A percentile compares a stretch with the other conserved stretches of the same genome.
These are phyloP conservation scores for Straminergon stramineum DNA, from an alignment of 225 moss, liverwort and hornwort genomes.

Conservation along the genomic window DNA sequence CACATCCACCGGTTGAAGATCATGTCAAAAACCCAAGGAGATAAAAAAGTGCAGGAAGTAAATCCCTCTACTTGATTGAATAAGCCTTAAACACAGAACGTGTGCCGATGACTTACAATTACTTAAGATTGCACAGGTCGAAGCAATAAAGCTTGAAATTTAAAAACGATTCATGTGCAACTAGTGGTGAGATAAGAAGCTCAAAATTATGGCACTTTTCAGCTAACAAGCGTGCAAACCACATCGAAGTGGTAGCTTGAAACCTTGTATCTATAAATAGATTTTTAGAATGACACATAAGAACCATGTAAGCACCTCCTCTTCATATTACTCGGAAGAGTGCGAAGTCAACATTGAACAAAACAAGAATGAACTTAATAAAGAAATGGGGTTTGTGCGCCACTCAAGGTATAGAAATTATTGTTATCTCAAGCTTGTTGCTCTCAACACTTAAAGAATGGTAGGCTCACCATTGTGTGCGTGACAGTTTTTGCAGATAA, in stretches of 20 bases:
- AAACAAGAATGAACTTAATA: neutral
- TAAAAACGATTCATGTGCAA: neutral
- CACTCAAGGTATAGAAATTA: neutral
- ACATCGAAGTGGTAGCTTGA: neutral
- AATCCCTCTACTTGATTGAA: neutral
- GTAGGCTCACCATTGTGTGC: constrained; percentile 74
- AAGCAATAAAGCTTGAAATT: neutral
- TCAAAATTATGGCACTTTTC: neutral
- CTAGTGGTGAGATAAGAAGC: neutral
- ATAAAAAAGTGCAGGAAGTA: neutral
- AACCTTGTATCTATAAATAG: neutral
- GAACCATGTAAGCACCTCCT: neutral
- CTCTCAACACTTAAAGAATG: neutral
- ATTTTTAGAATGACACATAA: neutral
- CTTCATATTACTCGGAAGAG: neutral
- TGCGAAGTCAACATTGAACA: neutral
- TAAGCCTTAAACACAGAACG: neutral
- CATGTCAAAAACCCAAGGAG: neutral
- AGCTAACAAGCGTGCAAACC: neutral
- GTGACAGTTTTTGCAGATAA: constrained; percentile 82
- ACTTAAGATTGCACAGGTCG: neutral
- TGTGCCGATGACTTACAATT: neutral
- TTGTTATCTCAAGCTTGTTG: neutral
- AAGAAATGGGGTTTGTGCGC: neutral
- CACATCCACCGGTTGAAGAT: neutral